Evolutionary conservation across 495 filamentous ascomycete species (phyloP).

Genomic region (Daldinia decipiens): DNA sequence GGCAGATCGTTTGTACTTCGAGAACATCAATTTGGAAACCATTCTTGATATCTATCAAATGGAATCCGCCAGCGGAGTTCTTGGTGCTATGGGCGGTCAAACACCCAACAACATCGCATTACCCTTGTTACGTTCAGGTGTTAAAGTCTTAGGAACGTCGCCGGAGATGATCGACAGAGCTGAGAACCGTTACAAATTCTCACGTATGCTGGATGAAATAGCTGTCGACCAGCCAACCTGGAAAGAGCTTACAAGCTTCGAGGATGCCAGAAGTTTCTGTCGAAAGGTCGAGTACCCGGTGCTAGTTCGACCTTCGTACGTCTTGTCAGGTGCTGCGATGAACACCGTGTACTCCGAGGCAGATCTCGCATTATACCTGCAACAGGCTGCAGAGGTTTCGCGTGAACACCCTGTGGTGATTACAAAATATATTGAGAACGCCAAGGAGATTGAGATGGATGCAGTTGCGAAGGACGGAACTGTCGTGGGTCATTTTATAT

Average conservation of each 20-base stretch:
- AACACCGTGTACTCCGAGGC: constrained; percentile 91
- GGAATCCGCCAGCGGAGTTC: constrained; percentile 87
- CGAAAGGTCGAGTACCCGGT: constrained; percentile 89
- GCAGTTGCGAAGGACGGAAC: constrained; percentile 89
- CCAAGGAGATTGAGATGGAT: constrained; percentile 97
- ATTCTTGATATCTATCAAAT: constrained; percentile 95
- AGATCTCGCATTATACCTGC: constrained; percentile 87
- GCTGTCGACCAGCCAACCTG: constrained; percentile 97
- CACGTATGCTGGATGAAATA: constrained; percentile 94
- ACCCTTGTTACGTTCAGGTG: constrained; percentile 84
- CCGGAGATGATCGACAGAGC: constrained; percentile 99
- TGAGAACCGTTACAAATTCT: constrained; percentile 99
- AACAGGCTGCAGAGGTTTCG: constrained; percentile 89
- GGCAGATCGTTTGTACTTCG: constrained; percentile 94
- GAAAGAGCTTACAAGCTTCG: constrained; percentile 93
- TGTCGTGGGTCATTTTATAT: constrained; percentile 91
- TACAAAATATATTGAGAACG: constrained; percentile 97
- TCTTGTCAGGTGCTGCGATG: constrained; percentile 97
- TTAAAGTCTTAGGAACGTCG: constrained; percentile 92
- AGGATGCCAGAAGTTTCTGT: constrained; percentile 87
- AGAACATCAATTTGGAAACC: constrained; percentile 96
- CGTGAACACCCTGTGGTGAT: constrained; percentile 97
- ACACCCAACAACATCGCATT: constrained; percentile 98
- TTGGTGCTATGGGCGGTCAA: constrained; percentile 97
- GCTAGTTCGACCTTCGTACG: constrained; percentile 92